Evolutionary conservation across 768 basidiomycete species (phyloP), one percentile per base, ranked within the genome.

Genomic region (Holtermanniella nyarrowii): DNA sequence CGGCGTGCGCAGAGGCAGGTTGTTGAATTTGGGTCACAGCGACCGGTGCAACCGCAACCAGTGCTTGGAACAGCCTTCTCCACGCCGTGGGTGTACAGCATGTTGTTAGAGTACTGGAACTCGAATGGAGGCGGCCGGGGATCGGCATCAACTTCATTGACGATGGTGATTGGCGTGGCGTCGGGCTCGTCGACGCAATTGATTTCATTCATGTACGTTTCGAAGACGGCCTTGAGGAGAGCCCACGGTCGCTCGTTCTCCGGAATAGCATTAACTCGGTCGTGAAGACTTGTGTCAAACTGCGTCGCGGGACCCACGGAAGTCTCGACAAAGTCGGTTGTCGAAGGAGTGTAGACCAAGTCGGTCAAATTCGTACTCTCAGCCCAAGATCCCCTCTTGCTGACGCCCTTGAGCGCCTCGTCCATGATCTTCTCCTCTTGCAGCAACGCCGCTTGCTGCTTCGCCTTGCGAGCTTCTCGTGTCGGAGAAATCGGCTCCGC

Each of bases 21-120:
- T 66, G 75, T 78, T n/a, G 79, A 81, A 57, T 76, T 80, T 3
- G 87, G 84, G 66, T 84, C 78, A 60, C 89, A 95, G 20, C 70
- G 74, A 0, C 87, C 88, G 14, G 78, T 70, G 63, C 89, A 95
- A 49, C 76, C 78, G 58, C 89, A 95, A 2, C 87, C 80, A 23
- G 76, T 62, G 42, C 88, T 70, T 18, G 78, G 61, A 56, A 85
- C 81, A 0, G 86, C 83, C 11, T 76, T 77, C 0, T 82, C 81
- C 2, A 90, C 83, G 3, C 75, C 80, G 12, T 81, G 76, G 1
- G 78, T 80, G 53, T 82, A 81, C 77, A 85, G 84, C 76, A 89
- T 80, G 48, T 79, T 72, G 67, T 93, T 90, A 11, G 85, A 82
- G 66, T 93, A 93, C 54, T 82, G 76, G 61, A 90, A 95, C 61